Conservation (phyloP, 305 asterid species). For the Solanum chacoense region DNA sequence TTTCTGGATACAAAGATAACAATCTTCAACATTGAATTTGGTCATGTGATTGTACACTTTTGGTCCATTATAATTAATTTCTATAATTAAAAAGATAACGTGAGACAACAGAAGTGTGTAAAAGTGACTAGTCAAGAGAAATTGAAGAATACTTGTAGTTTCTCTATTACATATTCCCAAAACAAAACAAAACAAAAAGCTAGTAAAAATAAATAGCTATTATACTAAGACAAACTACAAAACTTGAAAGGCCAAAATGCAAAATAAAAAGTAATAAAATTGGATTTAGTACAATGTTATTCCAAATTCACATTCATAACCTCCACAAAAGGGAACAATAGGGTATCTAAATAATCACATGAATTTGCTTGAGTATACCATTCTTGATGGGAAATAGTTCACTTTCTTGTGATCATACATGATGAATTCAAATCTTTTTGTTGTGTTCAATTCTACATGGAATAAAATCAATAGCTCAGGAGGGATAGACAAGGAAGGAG, state of each 20-base stretch:
- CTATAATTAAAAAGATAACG: background rate
- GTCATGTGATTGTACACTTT: background rate
- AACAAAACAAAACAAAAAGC: background rate
- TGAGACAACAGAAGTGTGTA: background rate
- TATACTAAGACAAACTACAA: background rate
- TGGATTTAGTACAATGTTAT: background rate
- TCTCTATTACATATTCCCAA: background rate
- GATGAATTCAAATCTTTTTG: background rate
- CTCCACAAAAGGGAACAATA: background rate
- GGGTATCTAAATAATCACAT: background rate
- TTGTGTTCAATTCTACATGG: background rate
- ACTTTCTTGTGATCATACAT: background rate
- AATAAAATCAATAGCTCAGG: conserved; percentile 52
- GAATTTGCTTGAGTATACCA: background rate
- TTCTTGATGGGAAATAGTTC: background rate
- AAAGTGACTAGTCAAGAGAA: background rate
- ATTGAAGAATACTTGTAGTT: background rate
- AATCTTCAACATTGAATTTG: background rate
- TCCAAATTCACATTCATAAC: background rate
- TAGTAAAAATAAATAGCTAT: background rate
- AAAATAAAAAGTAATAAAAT: background rate
- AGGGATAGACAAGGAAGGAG: conserved; percentile 99
- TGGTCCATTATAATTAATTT: background rate
- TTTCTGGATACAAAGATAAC: background rate
- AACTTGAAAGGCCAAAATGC: background rate